Evolutionary conservation across 179 eudicot species (phyloP).

Genomic region (Silene vulgaris): DNA sequence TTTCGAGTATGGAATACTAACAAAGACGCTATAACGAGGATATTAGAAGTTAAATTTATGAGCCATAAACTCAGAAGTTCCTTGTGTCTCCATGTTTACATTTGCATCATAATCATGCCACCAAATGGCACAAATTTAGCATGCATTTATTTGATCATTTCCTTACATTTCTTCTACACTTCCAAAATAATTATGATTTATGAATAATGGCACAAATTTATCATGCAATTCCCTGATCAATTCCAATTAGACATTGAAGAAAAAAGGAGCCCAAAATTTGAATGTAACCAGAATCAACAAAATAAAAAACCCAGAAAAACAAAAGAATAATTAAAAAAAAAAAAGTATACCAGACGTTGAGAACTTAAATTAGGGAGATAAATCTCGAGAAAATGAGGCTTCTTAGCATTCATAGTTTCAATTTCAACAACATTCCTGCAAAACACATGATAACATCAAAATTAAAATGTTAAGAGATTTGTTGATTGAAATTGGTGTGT

Average conservation of each 20-base stretch:
- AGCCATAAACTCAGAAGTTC: neutral
- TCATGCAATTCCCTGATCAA: too few species aligned
- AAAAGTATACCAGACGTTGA: slow-evolving; percentile 43
- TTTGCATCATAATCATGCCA: neutral
- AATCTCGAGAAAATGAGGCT: slow-evolving; percentile 54
- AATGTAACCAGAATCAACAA: neutral
- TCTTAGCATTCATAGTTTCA: slow-evolving; percentile 26
- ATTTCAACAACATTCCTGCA: neutral
- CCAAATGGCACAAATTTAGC: neutral
- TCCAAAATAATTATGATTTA: neutral
- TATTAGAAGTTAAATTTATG: neutral
- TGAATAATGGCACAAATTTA: neutral
- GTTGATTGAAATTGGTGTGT: too few species aligned
- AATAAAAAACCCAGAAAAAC: neutral
- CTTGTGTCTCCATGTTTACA: too few species aligned
- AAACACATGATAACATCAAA: too few species aligned
- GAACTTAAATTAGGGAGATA: slow-evolving; percentile 57
- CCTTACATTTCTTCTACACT: neutral
- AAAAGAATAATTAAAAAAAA: neutral
- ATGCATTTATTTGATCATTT: neutral
- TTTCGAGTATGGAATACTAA: too few species aligned
- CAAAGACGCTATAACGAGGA: neutral
- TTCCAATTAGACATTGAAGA: neutral
- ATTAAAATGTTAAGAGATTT: too few species aligned
- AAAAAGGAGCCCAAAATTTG: neutral